A percentile compares a stretch with the other conserved stretches of the same genome.
These are phyloP conservation scores for Alternaria gaisen DNA, from an alignment of 2,329 filamentous ascomycete genomes.

Conservation along the genomic window DNA sequence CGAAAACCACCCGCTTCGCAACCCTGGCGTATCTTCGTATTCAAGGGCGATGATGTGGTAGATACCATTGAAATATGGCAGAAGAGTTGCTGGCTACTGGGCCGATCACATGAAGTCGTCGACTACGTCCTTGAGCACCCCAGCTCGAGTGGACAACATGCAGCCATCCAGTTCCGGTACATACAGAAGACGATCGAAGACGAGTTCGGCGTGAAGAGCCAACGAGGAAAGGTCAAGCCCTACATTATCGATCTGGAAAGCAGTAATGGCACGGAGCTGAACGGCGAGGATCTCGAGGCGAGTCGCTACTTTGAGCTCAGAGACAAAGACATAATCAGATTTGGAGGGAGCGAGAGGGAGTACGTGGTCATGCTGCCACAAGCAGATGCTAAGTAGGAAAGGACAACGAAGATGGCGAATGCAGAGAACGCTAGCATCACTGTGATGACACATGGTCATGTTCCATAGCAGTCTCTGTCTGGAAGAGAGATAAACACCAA, in stretches of 20 bases:
- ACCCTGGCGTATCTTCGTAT: slow-evolving; percentile 89
- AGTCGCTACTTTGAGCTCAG: slow-evolving; percentile 86
- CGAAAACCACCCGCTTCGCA: slow-evolving; percentile 83
- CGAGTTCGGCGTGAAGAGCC: slow-evolving; percentile 66
- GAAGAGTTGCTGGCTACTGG: slow-evolving; percentile 90
- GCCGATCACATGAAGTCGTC: slow-evolving; percentile 79
- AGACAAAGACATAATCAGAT: slow-evolving; percentile 87
- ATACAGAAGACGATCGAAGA: slow-evolving; percentile 87
- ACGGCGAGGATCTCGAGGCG: slow-evolving; percentile 75
- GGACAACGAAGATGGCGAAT: background rate
- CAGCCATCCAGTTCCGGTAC: slow-evolving; percentile 91
- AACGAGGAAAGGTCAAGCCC: slow-evolving; percentile 64
- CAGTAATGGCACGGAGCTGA: slow-evolving; percentile 87
- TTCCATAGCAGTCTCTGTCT: background rate
- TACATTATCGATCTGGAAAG: slow-evolving; percentile 95
- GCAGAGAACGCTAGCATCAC: background rate
- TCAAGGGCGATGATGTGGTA: slow-evolving; percentile 82
- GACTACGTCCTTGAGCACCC: slow-evolving; percentile 89
- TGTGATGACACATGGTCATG: background rate
- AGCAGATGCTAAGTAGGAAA: slow-evolving; percentile 24
- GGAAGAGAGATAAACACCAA: background rate
- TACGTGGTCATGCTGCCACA: slow-evolving; percentile 89
- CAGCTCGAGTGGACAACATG: slow-evolving; percentile 94
- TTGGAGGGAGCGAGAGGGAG: slow-evolving; percentile 88
- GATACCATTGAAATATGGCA: slow-evolving; percentile 80